These are phyloP conservation scores for Verticillium isaacii DNA, from an alignment of 2,329 filamentous ascomycete species.

Conservation along the genomic window DNA sequence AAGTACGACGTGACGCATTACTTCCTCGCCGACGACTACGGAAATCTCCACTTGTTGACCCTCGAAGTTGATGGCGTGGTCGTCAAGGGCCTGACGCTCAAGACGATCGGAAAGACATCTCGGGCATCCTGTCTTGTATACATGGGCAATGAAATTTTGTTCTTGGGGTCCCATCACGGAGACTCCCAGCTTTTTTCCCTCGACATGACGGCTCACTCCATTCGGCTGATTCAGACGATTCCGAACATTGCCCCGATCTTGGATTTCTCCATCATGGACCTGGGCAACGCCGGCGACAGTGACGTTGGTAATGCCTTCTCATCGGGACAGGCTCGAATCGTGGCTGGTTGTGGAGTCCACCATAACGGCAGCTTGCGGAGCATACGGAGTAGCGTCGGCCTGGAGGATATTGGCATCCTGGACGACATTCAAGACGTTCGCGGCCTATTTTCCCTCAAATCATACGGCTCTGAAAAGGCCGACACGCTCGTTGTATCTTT, in stretches of 20 bases:
- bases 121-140: conserved; percentile 77
- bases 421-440: conserved; percentile 72
- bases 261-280: conserved; percentile 94
- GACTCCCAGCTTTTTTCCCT: conserved; percentile 79
- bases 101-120: conserved; percentile 60
- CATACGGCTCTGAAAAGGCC: conserved; percentile 38
- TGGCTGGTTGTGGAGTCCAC: conserved; percentile 87
- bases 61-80: conserved; percentile 62
- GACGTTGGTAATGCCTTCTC: conserved; percentile 82
- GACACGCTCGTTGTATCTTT: conserved; percentile 80
- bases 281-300: conserved; percentile 77
- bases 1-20: conserved; percentile 77
- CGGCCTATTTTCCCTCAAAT: conserved; percentile 65
- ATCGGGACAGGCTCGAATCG: conserved; percentile 87
- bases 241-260: conserved; percentile 86
- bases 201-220: conserved; percentile 32
- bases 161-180: conserved; percentile 87
- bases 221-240: conserved; percentile 69
- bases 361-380: conserved; percentile 84
- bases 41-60: conserved; percentile 77
- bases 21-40: conserved; percentile 89
- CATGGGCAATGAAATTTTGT: conserved; percentile 67
- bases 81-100: conserved; percentile 69
- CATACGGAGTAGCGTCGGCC: conserved; percentile 86
- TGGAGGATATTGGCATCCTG: conserved; percentile 81